phyloP scores from a whole-genome alignment of 2,329 filamentous ascomycete species.

The Diaporthe capsici region DNA sequence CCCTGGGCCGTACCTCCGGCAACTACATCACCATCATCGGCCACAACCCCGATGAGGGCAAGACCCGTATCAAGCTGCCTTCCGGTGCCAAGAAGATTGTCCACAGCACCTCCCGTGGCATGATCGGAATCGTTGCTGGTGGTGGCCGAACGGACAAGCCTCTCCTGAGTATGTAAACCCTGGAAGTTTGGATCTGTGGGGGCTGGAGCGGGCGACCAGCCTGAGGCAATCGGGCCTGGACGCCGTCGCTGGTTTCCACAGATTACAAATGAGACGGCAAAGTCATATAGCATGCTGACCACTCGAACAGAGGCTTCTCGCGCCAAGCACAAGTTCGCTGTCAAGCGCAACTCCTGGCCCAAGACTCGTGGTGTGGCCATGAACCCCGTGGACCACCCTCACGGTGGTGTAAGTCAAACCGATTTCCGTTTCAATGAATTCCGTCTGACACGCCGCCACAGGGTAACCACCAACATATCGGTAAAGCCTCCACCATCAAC shows the following conservation, averaged over 20 bases:
- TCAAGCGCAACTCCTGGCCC: slow-evolving; percentile 99
- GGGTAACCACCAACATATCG: slow-evolving; percentile 99
- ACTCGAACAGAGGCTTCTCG: slow-evolving; percentile 87
- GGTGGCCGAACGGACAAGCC: slow-evolving; percentile 99
- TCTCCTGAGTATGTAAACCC: slow-evolving; percentile 80
- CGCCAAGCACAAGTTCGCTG: slow-evolving; percentile 99
- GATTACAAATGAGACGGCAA: background rate
- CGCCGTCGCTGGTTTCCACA: background rate
- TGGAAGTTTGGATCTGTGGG: slow-evolving; percentile 39
- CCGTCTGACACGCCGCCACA: slow-evolving; percentile 61
- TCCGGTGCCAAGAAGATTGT: slow-evolving; percentile 99
- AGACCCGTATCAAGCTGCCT: slow-evolving; percentile 99
- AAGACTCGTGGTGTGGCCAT: slow-evolving; percentile 99
- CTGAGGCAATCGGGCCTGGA: background rate
- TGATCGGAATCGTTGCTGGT: slow-evolving; percentile 99
- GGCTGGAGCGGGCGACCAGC: slow-evolving; percentile 17
- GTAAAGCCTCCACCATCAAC: slow-evolving; percentile 99
- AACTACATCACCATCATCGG: slow-evolving; percentile 99
- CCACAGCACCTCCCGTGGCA: slow-evolving; percentile 91
- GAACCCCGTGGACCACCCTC: slow-evolving; percentile 99
- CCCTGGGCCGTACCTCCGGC: slow-evolving; percentile 95
- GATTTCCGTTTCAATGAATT: slow-evolving; percentile 20
- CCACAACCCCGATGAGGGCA: slow-evolving; percentile 99
- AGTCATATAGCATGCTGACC: slow-evolving; percentile 55
- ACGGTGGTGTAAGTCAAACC: slow-evolving; percentile 81